A percentile compares a stretch with the other conserved stretches of the same genome.
Evolutionary conservation across 139 green algal species (phyloP).

Genomic region (Picochlorum sp.): DNA sequence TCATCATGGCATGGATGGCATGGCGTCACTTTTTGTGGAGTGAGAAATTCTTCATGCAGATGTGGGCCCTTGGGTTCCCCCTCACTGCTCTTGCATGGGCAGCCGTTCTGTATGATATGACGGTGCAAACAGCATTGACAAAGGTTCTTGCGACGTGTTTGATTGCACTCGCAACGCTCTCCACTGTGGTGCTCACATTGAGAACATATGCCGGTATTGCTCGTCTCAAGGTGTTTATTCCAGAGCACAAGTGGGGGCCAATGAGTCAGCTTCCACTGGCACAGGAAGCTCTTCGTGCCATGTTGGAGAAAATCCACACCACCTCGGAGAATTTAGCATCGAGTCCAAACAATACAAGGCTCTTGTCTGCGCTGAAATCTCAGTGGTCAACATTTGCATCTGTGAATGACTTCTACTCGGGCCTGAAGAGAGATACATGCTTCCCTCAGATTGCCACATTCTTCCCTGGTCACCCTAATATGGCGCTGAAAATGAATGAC

Average conservation of each 20-base stretch:
- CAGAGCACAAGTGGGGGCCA: conserved; percentile 29
- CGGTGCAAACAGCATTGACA: conserved; percentile 23
- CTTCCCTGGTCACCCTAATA: conserved; percentile 20
- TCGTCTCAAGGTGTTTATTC: conserved; percentile 25
- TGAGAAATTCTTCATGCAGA: conserved; percentile 32
- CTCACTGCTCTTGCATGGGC: conserved; percentile 25
- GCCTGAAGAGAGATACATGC: conserved; percentile 18
- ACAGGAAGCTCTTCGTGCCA: conserved; percentile 7
- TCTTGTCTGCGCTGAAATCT: conserved; percentile 1
- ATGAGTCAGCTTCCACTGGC: conserved; percentile 28
- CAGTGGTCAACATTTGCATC: conserved; percentile 16
- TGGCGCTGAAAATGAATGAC: conserved; percentile 11
- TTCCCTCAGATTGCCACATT: conserved; percentile 25
- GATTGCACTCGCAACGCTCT: conserved; percentile 19
- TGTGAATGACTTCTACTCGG: conserved; percentile 23
- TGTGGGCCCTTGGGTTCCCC: conserved; percentile 36
- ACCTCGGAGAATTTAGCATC: conserved; percentile 1
- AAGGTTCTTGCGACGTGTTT: conserved; percentile 26
- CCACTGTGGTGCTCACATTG: conserved; percentile 12
- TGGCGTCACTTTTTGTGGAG: conserved; percentile 29
- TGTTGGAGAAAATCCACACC: conserved; percentile 3
- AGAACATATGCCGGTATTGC: conserved; percentile 26
- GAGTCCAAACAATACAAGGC: conserved; percentile 12
- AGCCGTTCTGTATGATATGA: conserved; percentile 27
- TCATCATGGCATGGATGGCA: conserved; percentile 18